phyloP scores from a whole-genome alignment of 225 moss, liverwort and hornwort genomes.

The Marchantia paleacea region DNA sequence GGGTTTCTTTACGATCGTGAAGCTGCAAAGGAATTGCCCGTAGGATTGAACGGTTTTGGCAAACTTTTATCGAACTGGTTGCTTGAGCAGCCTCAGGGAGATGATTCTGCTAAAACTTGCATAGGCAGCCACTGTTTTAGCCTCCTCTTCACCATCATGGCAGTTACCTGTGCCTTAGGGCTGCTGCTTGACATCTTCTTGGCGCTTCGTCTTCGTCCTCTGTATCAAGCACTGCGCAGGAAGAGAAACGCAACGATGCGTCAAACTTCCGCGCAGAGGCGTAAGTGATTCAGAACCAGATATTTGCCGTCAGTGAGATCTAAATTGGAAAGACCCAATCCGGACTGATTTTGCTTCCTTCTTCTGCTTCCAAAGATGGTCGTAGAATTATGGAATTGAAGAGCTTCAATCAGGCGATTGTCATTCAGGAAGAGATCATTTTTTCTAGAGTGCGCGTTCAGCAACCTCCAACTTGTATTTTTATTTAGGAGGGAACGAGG shows the following conservation, averaged over 20 bases:
- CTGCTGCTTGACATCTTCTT: slow-evolving; percentile 37
- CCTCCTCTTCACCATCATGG: slow-evolving; percentile 34
- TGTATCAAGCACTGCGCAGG: slow-evolving; percentile 30
- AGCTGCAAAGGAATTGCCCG: slow-evolving; percentile 32
- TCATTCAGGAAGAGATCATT: too few relatives aligned
- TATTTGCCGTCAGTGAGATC: too few relatives aligned
- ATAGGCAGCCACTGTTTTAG: slow-evolving; percentile 35
- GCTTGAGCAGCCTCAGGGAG: slow-evolving; percentile 7
- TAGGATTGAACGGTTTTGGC: background rate
- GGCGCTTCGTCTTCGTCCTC: slow-evolving; percentile 40
- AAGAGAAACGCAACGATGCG: background rate
- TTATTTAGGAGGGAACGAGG: too few relatives aligned
- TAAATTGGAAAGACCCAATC: too few relatives aligned
- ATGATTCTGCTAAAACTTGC: slow-evolving; percentile 20
- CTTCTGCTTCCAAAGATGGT: too few relatives aligned
- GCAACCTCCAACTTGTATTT: too few relatives aligned
- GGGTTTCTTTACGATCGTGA: slow-evolving; percentile 80
- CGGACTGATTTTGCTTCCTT: too few relatives aligned
- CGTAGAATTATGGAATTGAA: too few relatives aligned
- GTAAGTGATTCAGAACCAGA: background rate
- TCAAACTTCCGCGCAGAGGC: background rate
- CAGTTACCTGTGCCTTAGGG: slow-evolving; percentile 29
- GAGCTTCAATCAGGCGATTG: too few relatives aligned
- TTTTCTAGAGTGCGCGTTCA: too few relatives aligned
- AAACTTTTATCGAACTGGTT: slow-evolving; percentile 12